Evolutionary conservation across 768 basidiomycete species (phyloP), one percentile per base, ranked within the genome.

Genomic region (Terana coerulea): DNA sequence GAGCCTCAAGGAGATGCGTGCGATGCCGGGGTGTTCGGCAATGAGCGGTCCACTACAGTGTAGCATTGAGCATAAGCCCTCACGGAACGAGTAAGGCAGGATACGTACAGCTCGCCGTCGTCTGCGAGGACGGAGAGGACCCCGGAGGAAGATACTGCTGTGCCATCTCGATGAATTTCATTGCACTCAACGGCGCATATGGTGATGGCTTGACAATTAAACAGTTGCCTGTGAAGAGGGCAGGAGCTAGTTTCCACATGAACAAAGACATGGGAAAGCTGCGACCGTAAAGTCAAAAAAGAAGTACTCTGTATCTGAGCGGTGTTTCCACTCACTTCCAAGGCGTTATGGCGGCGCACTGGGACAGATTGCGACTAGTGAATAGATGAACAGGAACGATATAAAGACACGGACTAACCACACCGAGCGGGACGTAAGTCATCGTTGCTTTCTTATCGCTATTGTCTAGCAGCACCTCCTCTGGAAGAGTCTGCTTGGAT

Each of bases 91-190:
- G 14, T 10, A 36, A n/a, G 22, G 33, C 15, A 17, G 14, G 2
- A 40, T 19, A 54, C 47, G 4, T 45, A 57, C 56, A 57, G 24
- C 3, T 57, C 42, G 17, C 42, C 41, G 22, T 43, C 52, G 9
- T 52, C 56, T 14, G 19, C 17, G 33, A 57, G 52, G 11, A 53
- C 48, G 25, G 52, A 54, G 0, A 50, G 46, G 4, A 57, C 56
- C 4, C 56, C 56, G 56, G 52, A 7, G 56, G 56, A 9, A 57
- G 19, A 15, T 52, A 35, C 14, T 47, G 19, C 22, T 56, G 55
- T 4, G 51, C 52, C 8, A 43, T 29, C 39, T 56, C 55, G 12
- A 56, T 29, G 21, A 56, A 53, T 25, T 52, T 52, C 11, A 45
- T 7, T 31, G 29, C 25, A 12, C 26, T 15, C 22, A 53, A 40